These are phyloP conservation scores for Quercus tomentella DNA, from an alignment of 331 rosid species.

Conservation along the genomic window DNA sequence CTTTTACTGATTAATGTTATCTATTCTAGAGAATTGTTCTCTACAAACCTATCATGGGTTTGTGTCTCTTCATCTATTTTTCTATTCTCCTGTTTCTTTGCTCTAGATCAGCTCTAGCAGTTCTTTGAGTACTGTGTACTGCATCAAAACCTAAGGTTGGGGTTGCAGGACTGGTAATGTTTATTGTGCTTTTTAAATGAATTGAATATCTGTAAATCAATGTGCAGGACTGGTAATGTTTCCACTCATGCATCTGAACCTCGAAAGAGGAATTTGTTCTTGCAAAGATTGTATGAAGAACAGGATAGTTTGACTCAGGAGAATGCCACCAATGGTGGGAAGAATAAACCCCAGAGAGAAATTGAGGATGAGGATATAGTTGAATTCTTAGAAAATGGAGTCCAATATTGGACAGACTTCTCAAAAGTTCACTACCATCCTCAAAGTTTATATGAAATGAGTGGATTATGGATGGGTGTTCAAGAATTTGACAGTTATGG, in stretches of 20 bases:
- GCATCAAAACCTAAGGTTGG: too few species aligned
- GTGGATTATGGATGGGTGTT: slow-evolving; percentile 59
- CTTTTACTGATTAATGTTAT: background rate
- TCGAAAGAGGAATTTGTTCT: slow-evolving; percentile 58
- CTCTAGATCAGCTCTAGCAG: too few species aligned
- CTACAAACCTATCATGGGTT: background rate
- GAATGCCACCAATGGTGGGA: slow-evolving; percentile 24
- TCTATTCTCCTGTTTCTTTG: too few species aligned
- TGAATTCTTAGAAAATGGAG: slow-evolving; percentile 63
- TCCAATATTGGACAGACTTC: slow-evolving; percentile 83
- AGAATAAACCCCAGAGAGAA: slow-evolving; percentile 26
- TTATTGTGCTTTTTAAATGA: slow-evolving; percentile 11
- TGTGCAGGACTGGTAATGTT: slow-evolving; percentile 76
- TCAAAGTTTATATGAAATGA: slow-evolving; percentile 68
- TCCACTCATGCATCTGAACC: slow-evolving; percentile 60
- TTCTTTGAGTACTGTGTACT: too few species aligned
- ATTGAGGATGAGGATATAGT: slow-evolving; percentile 53
- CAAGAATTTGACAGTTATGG: slow-evolving; percentile 75
- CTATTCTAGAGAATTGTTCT: background rate
- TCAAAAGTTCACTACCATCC: slow-evolving; percentile 93
- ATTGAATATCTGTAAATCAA: slow-evolving; percentile 18
- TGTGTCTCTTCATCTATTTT: background rate
- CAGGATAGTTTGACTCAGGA: slow-evolving; percentile 24
- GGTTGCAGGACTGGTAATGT: too few species aligned
- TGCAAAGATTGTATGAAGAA: slow-evolving; percentile 67